Conservation (phyloP, 202 grass and related monocot genomes). For the Dendrocalamus latiflorus region DNA sequence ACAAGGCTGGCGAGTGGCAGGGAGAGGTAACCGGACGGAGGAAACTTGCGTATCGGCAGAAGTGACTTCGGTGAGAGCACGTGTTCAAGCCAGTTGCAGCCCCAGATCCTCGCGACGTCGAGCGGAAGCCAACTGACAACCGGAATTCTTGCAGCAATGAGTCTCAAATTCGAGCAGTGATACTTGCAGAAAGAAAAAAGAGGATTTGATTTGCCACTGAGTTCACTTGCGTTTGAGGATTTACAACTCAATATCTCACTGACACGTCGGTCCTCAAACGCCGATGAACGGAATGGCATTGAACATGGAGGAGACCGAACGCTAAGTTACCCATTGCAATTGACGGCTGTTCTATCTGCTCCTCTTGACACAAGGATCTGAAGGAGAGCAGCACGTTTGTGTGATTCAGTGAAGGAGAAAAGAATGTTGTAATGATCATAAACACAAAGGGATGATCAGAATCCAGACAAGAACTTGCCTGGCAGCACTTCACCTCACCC, state of each 20-base stretch:
- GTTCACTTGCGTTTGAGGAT: not conserved
- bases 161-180: not conserved
- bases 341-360: conserved; percentile 44
- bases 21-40: conserved; percentile 58
- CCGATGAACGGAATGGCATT: too few relatives aligned
- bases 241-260: too few relatives aligned
- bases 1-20: conserved; percentile 57
- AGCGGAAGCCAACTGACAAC: conserved; percentile 69
- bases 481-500: conserved; percentile 84
- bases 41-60: conserved; percentile 57
- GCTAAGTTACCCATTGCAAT: conserved; percentile 60
- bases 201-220: too few relatives aligned
- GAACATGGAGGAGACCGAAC: not conserved
- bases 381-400: not conserved
- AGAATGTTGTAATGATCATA: not conserved
- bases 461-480: conserved; percentile 30
- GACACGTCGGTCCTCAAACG: too few relatives aligned
- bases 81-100: conserved; percentile 62
- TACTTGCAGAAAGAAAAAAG: too few relatives aligned
- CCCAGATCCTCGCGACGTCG: conserved; percentile 67
- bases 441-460: not conserved
- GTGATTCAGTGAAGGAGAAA: not conserved
- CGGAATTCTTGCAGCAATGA: conserved; percentile 1
- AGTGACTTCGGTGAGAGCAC: conserved; percentile 54
- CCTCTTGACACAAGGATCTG: conserved; percentile 83